Base-by-base conservation (phyloP, 768 basidiomycete species). In the Suillus weaverae region DNA sequence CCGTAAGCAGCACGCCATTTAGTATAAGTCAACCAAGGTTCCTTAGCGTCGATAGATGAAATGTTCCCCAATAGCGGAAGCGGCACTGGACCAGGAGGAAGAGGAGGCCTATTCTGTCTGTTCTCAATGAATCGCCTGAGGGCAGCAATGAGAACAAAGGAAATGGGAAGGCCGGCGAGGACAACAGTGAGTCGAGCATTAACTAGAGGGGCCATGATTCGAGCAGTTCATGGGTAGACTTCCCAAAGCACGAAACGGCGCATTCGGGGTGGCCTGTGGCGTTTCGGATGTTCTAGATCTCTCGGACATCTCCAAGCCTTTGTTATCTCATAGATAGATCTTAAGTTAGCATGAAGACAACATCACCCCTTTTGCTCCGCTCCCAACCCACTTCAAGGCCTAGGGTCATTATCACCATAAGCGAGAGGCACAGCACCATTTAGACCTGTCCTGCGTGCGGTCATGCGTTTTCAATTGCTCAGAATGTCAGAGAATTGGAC, bases 1-100 rank as follows among this genome's bases (percentile, higher is more conserved):
- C 77, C 68, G 41, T 71, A 46, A 4, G 38, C 14, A 5, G 62
- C 18, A 3, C 26, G 5, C 62, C 53, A 59, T 57, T 57, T 16
- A 2, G 36, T 38, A 41, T 63, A 63, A 9, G 62, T 61, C 10
- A 46, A 10, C 33, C 60, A 64, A 26, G 63, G 41, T 30, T 46
- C 48, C 35, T 60, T 39, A 3, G 10, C 11, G 22, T 60, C 35
- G 1, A 61, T n/a, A 32, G 63, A 48, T 22, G 51, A 60, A 1
- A 51, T 3, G 32, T 26, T 61, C 10, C 59, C 63, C 2, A 64
- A 22, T 1, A 64, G n/a, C 14, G 63, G 59, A 35, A 64, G 55
- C 26, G n/a, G 32, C 38, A 38, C 26, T n/a, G 59, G 63, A 7
- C 59, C 63, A 14, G 59, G 63, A 61, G 63, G 63, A 26, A 64